phyloP scores from a whole-genome alignment of 441 rosid genomes.

The Biscutella laevigata region DNA sequence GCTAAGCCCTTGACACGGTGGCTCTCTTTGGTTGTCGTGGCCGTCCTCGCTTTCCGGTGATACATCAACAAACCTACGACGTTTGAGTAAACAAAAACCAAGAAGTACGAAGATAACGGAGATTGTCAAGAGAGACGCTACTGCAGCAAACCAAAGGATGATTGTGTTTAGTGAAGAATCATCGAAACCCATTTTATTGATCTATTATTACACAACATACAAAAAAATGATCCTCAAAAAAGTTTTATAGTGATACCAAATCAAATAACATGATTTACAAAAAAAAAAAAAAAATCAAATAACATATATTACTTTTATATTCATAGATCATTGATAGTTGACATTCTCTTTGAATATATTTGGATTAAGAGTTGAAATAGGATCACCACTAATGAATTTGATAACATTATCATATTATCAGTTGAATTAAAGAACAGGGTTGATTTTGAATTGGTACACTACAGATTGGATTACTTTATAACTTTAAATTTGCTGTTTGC shows the following conservation, averaged over 20 bases:
- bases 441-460: constrained; percentile 20
- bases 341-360: constrained; percentile 24
- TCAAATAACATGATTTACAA: background rate
- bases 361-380: constrained; percentile 21
- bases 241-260: background rate
- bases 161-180: constrained; percentile 16
- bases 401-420: constrained; percentile 11
- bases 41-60: background rate
- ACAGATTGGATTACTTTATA: constrained; percentile 10
- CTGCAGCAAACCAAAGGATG: constrained; percentile 22
- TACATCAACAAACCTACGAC: constrained; percentile 14
- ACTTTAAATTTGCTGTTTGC: background rate
- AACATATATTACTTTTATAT: background rate
- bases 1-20: constrained; percentile 32
- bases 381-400: constrained; percentile 14
- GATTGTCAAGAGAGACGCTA: constrained; percentile 19
- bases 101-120: constrained; percentile 3
- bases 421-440: constrained; percentile 10
- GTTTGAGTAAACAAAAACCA: constrained; percentile 10
- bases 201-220: background rate
- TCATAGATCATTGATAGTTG: constrained; percentile 25
- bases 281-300: no score
- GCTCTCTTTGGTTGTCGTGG: constrained; percentile 4
- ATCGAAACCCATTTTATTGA: constrained; percentile 20
- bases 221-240: background rate